Conservation (phyloP, 305 asterid genomes). For the Ilex paraguariensis region DNA sequence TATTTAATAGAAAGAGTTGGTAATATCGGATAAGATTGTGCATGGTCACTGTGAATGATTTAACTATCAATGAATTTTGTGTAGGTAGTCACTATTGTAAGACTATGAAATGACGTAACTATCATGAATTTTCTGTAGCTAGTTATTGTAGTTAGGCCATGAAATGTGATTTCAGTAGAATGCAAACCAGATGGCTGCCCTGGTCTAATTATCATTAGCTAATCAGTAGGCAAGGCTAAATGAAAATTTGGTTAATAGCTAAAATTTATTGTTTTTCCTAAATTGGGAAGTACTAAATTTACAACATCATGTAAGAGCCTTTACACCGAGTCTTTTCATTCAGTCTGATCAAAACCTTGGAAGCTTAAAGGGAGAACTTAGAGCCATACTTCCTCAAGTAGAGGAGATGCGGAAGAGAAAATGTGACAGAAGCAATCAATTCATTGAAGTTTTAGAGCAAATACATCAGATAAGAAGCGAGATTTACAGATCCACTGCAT, state of each 20-base stretch:
- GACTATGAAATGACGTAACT: no score
- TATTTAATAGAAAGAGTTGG: no score
- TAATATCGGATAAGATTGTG: background rate
- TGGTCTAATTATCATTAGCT: no score
- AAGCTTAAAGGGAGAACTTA: slow-evolving; percentile 81
- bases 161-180: no score
- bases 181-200: no score
- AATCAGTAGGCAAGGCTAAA: no score
- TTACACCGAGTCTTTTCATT: slow-evolving; percentile 13
- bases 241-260: no score
- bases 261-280: background rate
- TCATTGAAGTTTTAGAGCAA: slow-evolving; percentile 57
- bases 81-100: background rate
- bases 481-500: slow-evolving; percentile 38
- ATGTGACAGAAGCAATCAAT: slow-evolving; percentile 70
- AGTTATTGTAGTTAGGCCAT: background rate
- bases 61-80: no score
- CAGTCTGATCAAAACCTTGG: slow-evolving; percentile 78
- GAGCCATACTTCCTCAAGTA: slow-evolving; percentile 73
- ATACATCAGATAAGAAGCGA: slow-evolving; percentile 62
- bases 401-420: slow-evolving; percentile 92
- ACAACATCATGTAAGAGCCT: background rate
- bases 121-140: background rate
- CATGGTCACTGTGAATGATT: no score
- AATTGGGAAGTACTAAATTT: background rate